Base-by-base conservation (phyloP, 2,329 filamentous ascomycete genomes). In the Emergomyces pasteurianus region DNA sequence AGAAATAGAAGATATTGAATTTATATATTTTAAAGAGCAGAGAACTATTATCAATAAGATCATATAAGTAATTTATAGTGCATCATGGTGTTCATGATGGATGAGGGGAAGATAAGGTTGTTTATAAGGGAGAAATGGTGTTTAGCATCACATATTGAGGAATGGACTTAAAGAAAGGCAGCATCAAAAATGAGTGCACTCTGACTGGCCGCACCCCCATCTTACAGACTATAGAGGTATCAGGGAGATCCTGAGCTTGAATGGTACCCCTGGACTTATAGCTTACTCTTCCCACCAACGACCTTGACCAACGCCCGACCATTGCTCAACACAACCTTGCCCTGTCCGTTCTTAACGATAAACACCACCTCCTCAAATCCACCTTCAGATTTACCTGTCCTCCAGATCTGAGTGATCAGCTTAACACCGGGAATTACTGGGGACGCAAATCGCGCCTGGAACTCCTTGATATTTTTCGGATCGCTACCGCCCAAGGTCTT, bases 321-420 rank as follows among this genome's bases (percentile, higher is more conserved):
- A 73, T 96, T 96, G 76, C 86, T 94, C 74, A 96, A 77, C 63
- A 89, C 90, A 21, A 91, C 85, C 81, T 94, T 95, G 38, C 89
- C 90, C 38, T 86, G 85, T 67, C 87, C 87, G 31, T 95, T 86
- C 72, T 83, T 83, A 1, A 88, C 89, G 59, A 86, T 80, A 71
- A 96, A 96, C 54, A 90, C 81, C 58, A 96, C 78, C 74, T 96
- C 91, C 75, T 96, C 90, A 75, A 83, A 95, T 0, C 83, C 86
- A 63, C 76, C 81, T 68, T 65, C 77, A 69, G 66, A 47, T 50
- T 81, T 82, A 1, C 90, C 90, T 26, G 83, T 89, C 71, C 81
- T 81, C 92, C 92, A 96, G 58, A 89, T 89, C 71, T 89, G 85
- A 6, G 86, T 90, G 42, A 89, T 82, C 36, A 96, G 80, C 77